Evolutionary conservation across 306 rosid species (phyloP).

Genomic region (Castanopsis chinensis): DNA sequence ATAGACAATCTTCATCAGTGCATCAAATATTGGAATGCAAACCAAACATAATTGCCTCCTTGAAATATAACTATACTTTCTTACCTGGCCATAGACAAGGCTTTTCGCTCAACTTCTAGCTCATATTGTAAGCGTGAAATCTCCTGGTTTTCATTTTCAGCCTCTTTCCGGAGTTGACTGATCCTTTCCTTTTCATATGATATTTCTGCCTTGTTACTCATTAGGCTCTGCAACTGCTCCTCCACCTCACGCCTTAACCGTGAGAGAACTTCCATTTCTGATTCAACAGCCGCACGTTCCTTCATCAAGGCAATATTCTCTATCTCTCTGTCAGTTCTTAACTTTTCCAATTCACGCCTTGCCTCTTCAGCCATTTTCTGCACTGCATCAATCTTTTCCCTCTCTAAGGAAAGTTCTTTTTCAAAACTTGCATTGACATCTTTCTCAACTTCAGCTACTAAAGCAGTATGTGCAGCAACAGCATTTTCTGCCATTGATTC

Average conservation of each 20-base stretch:
- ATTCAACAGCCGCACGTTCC: constrained; percentile 76
- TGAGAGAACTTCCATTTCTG: constrained; percentile 85
- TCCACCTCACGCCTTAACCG: constrained; percentile 81
- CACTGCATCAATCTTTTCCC: constrained; percentile 76
- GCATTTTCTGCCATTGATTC: constrained; percentile 93
- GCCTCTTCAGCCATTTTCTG: constrained; percentile 95
- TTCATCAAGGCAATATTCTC: constrained; percentile 59
- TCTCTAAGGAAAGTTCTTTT: constrained; percentile 72
- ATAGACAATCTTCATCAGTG: constrained; percentile 1
- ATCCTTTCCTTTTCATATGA: constrained; percentile 81
- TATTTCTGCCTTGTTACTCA: constrained; percentile 75
- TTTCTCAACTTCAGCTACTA: constrained; percentile 92
- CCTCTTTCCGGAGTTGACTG: constrained; percentile 70
- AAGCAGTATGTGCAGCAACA: constrained; percentile 89
- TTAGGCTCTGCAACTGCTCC: constrained; percentile 73
- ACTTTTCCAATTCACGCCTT: constrained; percentile 67
- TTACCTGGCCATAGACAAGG: constrained; percentile 99
- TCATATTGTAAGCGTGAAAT: constrained; percentile 85
- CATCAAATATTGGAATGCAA: constrained; percentile 10
- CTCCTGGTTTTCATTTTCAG: constrained; percentile 81
- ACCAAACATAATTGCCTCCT: constrained; percentile 10
- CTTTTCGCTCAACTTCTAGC: constrained; percentile 93
- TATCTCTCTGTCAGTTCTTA: constrained; percentile 67
- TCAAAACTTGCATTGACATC: constrained; percentile 82
- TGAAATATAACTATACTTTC: constrained; percentile 6